These are phyloP conservation scores for Dichotomocladium elegans DNA, from an alignment of 371 early-diverging fungal genomes.

Conservation along the genomic window DNA sequence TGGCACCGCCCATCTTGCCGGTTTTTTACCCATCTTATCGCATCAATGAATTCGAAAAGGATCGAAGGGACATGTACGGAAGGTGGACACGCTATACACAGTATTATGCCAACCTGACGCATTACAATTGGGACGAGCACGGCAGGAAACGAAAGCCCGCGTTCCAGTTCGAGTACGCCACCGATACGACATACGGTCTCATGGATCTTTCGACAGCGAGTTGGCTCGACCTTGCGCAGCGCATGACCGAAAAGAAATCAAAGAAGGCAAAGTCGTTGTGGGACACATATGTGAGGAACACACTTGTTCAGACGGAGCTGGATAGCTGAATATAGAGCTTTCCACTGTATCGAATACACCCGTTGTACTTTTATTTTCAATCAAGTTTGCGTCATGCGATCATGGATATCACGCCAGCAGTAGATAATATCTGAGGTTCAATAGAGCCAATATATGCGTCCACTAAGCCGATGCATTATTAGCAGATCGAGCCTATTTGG, in stretches of 20 bases:
- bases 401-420: too few relatives aligned
- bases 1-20: slow-evolving; percentile 68
- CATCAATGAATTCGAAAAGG: slow-evolving; percentile 48
- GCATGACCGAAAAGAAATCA: slow-evolving; percentile 15
- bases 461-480: too few relatives aligned
- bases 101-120: slow-evolving; percentile 19
- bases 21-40: slow-evolving; percentile 67
- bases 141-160: slow-evolving; percentile 1
- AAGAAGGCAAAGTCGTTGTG: slow-evolving; percentile 11
- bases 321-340: too few relatives aligned
- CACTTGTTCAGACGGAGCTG: slow-evolving; percentile 30
- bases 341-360: too few relatives aligned
- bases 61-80: slow-evolving; percentile 10
- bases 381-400: too few relatives aligned
- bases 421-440: too few relatives aligned
- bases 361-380: too few relatives aligned
- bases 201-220: slow-evolving; percentile 43
- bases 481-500: too few relatives aligned
- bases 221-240: slow-evolving; percentile 39
- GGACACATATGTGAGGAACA: slow-evolving; percentile 19
- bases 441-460: too few relatives aligned
- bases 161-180: slow-evolving; percentile 49
- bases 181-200: slow-evolving; percentile 49
- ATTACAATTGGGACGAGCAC: slow-evolving; percentile 13
- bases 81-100: slow-evolving; percentile 27